These are phyloP conservation scores for Russula dissimulans DNA, from an alignment of 768 basidiomycete genomes.

Conservation along the genomic window DNA sequence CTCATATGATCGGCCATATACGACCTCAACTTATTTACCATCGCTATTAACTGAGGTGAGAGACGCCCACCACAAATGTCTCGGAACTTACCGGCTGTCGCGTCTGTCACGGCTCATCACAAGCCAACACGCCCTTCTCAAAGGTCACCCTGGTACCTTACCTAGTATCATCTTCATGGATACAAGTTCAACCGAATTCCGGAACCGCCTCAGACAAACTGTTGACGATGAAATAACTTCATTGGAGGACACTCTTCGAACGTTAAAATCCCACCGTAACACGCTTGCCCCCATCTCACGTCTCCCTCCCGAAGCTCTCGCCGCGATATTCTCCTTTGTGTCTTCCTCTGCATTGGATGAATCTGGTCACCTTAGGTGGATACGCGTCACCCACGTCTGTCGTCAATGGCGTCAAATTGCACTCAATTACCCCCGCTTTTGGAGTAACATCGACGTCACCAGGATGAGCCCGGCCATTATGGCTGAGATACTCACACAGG, in stretches of 20 bases:
- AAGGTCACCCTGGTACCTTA: no score
- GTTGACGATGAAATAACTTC: constrained; percentile 1
- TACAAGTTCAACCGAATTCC: neutral
- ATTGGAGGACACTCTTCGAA: neutral
- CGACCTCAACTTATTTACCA: no score
- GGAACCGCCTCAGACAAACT: neutral
- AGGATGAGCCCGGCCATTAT: neutral
- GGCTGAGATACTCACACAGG: constrained; percentile 1
- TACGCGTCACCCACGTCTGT: constrained; percentile 10
- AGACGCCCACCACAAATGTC: no score
- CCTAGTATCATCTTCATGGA: neutral
- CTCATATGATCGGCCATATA: no score
- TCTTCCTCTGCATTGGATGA: neutral
- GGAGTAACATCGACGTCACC: constrained; percentile 4
- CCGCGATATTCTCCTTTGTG: constrained; percentile 2
- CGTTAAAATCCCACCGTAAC: constrained; percentile 2
- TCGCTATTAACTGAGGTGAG: no score
- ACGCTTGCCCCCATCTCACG: constrained; percentile 2
- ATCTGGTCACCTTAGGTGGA: neutral
- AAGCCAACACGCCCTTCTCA: no score
- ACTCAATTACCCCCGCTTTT: constrained; percentile 4
- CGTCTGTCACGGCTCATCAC: no score
- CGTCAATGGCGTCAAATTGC: constrained; percentile 14
- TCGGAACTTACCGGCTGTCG: no score
- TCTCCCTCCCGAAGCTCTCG: constrained; percentile 5